Evolutionary conservation across 805 yeast genomes (phyloP).

Genomic region (Kodamaea nitidulidarum): DNA sequence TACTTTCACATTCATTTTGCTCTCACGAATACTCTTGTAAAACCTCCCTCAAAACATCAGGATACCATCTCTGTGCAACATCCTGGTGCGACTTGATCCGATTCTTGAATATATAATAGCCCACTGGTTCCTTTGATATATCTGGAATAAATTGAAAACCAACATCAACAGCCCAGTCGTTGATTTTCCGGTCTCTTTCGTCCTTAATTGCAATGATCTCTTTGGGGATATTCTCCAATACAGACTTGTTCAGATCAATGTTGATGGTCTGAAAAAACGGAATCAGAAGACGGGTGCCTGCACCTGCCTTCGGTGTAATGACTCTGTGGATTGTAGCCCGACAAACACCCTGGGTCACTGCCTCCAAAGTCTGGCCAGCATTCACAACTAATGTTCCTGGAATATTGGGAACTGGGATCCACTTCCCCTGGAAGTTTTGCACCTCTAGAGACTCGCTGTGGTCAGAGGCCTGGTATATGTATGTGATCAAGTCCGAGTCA

Average conservation of each 20-base stretch:
- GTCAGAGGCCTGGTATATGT: constrained; percentile 52
- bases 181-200: constrained; percentile 33
- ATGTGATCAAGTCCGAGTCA: constrained; percentile 60
- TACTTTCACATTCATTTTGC: too few species aligned
- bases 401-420: constrained; percentile 53
- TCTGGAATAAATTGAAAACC: constrained; percentile 41
- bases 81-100: constrained; percentile 43
- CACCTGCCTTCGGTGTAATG: constrained; percentile 35
- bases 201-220: constrained; percentile 26
- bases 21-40: constrained; percentile 12
- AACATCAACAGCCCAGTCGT: constrained; percentile 33
- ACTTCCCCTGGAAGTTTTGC: constrained; percentile 49
- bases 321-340: constrained; percentile 59
- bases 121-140: constrained; percentile 39
- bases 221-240: constrained; percentile 26
- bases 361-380: constrained; percentile 60
- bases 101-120: constrained; percentile 43
- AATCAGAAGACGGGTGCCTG: constrained; percentile 42
- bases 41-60: constrained; percentile 33
- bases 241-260: constrained; percentile 29
- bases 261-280: constrained; percentile 49
- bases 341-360: constrained; percentile 54
- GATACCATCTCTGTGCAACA: constrained; percentile 42
- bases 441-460: constrained; percentile 52
- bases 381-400: constrained; percentile 50